These are phyloP conservation scores for Parasitella parasitica DNA, from an alignment of 371 early-diverging fungal genomes.

Conservation along the genomic window DNA sequence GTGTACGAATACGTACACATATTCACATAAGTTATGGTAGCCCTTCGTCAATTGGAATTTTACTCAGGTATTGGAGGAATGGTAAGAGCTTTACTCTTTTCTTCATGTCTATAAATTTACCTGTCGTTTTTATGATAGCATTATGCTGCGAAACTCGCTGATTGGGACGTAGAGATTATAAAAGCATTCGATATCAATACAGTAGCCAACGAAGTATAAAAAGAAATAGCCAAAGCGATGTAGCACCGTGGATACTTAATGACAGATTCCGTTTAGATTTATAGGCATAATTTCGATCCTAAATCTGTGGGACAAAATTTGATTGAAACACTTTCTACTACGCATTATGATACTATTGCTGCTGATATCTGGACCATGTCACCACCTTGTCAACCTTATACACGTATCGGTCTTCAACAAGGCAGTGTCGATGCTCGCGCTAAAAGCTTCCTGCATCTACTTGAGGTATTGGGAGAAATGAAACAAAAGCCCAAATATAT, in stretches of 20 bases:
- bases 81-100: conserved; percentile 55
- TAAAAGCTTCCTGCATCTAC: conserved; percentile 70
- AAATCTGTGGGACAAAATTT: conserved; percentile 65
- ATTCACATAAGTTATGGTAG: no score
- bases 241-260: neutral
- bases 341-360: conserved; percentile 60
- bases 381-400: conserved; percentile 86
- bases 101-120: no score
- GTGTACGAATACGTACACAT: no score
- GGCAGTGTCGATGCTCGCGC: conserved; percentile 78
- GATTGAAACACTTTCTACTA: conserved; percentile 67
- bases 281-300: conserved; percentile 73
- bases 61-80: conserved; percentile 76
- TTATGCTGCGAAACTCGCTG: conserved; percentile 68
- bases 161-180: conserved; percentile 58
- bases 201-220: conserved; percentile 68
- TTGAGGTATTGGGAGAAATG: conserved; percentile 61
- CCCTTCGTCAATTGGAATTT: conserved; percentile 60
- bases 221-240: neutral
- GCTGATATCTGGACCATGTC: conserved; percentile 86
- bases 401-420: conserved; percentile 72
- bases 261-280: conserved; percentile 29
- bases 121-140: conserved; percentile 56
- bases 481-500: conserved; percentile 66
- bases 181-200: conserved; percentile 82